phyloP scores from a whole-genome alignment of 1,284 basidiomycete species.

The Ganoderma lucidum region DNA sequence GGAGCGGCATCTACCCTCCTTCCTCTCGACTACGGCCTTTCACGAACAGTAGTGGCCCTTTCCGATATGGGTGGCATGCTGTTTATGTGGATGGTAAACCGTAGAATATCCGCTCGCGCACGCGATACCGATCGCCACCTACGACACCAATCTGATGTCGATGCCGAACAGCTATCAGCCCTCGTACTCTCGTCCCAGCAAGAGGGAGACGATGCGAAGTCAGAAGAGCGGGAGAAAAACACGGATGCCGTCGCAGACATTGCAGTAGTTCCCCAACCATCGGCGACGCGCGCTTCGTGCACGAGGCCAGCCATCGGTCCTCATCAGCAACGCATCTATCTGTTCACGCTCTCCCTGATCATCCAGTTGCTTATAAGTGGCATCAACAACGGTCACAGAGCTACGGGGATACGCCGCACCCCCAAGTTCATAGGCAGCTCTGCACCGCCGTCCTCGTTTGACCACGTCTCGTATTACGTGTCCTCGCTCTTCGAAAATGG shows the following conservation, averaged over 20 bases:
- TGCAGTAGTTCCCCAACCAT: background rate
- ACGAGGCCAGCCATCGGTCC: background rate
- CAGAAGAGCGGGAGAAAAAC: background rate
- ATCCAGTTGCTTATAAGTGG: background rate
- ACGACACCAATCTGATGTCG: background rate
- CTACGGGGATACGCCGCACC: background rate
- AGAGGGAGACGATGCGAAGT: background rate
- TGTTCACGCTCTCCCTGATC: background rate
- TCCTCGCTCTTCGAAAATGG: background rate
- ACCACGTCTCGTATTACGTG: background rate
- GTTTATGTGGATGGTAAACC: background rate
- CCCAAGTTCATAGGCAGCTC: background rate
- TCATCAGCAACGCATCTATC: conserved; percentile 1
- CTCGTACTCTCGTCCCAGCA: background rate
- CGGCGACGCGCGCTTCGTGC: background rate
- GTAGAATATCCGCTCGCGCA: background rate
- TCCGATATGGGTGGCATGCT: background rate
- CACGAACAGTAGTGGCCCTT: background rate
- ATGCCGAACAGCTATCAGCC: background rate
- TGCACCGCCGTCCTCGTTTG: background rate
- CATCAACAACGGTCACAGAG: background rate
- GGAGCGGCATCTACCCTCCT: background rate
- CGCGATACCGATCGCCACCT: background rate
- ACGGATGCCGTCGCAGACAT: background rate
- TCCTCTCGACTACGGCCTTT: background rate